Evolutionary conservation across 352 stramenopile species (phyloP).

Genomic region (Phytophthora podocarpi): DNA sequence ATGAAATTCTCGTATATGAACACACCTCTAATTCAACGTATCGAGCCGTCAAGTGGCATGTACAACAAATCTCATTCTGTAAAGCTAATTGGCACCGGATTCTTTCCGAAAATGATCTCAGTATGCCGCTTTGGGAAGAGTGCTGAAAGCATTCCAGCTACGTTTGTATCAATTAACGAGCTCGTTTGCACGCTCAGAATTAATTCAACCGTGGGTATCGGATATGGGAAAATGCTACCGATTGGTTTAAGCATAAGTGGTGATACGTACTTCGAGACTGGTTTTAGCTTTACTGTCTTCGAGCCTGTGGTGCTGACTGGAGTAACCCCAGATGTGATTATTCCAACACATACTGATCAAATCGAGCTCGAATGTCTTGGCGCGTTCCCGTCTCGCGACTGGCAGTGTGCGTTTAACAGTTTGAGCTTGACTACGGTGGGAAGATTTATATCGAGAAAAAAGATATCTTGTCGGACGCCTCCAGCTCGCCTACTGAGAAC

Average conservation of each 20-base stretch:
- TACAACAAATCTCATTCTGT: conserved; percentile 27
- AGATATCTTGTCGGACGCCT: conserved; percentile 30
- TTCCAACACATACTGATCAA: conserved; percentile 24
- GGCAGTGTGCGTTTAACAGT: conserved; percentile 36
- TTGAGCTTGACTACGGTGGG: conserved; percentile 37
- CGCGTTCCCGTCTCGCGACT: conserved; percentile 23
- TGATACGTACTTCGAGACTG: conserved; percentile 35
- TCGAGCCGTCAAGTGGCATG: conserved; percentile 36
- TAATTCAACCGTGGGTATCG: neutral
- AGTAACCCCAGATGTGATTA: conserved; percentile 26
- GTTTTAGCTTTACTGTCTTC: conserved; percentile 38
- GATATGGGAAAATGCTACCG: conserved; percentile 1
- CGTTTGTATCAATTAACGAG: conserved; percentile 20
- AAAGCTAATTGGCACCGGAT: conserved; percentile 26
- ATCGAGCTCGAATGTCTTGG: conserved; percentile 29
- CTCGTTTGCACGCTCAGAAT: conserved; percentile 22
- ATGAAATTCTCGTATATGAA: conserved; percentile 39
- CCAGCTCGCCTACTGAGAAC: conserved; percentile 4
- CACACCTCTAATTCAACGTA: conserved; percentile 26
- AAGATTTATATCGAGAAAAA: conserved; percentile 21
- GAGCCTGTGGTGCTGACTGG: conserved; percentile 22
- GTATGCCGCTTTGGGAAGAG: conserved; percentile 38
- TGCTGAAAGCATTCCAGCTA: conserved; percentile 7
- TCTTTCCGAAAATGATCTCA: conserved; percentile 16
- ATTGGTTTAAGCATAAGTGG: conserved; percentile 41